Conservation (phyloP, 2,329 filamentous ascomycete genomes). For the Fusarium sp. region DNA sequence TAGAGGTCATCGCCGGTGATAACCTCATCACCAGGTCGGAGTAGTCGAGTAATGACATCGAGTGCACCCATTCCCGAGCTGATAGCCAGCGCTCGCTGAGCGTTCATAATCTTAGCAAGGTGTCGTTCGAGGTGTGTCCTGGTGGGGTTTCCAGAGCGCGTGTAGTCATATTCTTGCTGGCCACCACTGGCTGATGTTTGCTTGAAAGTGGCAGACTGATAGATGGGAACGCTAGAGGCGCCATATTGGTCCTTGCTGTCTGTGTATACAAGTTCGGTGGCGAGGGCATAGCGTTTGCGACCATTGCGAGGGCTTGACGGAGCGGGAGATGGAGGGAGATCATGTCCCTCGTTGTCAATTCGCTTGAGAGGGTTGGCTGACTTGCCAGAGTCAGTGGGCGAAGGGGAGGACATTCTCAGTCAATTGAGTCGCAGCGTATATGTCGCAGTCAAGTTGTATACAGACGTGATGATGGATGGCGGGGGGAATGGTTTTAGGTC, state of each 20-base stretch:
- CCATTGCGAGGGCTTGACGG: slow-evolving; percentile 90
- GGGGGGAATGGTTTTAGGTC: slow-evolving; percentile 4
- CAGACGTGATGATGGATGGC: slow-evolving; percentile 1
- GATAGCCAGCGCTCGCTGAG: slow-evolving; percentile 88
- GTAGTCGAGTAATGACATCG: slow-evolving; percentile 92
- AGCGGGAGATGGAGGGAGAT: slow-evolving; percentile 90
- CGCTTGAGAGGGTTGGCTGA: slow-evolving; percentile 61
- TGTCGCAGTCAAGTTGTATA: background rate
- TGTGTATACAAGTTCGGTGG: slow-evolving; percentile 96
- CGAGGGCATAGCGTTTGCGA: slow-evolving; percentile 86
- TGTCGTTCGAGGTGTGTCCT: slow-evolving; percentile 96
- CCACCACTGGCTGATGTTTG: slow-evolving; percentile 84
- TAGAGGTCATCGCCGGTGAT: slow-evolving; percentile 98
- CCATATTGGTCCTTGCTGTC: slow-evolving; percentile 98
- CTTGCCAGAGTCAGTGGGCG: slow-evolving; percentile 48
- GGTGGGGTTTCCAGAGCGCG: slow-evolving; percentile 95
- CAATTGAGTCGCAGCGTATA: background rate
- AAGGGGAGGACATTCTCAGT: slow-evolving; percentile 40
- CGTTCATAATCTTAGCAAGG: slow-evolving; percentile 98
- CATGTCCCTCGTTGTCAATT: slow-evolving; percentile 84
- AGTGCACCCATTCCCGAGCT: slow-evolving; percentile 97
- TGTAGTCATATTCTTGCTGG: slow-evolving; percentile 95
- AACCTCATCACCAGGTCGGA: slow-evolving; percentile 94
- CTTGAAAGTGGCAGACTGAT: slow-evolving; percentile 99
- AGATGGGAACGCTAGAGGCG: slow-evolving; percentile 94